Evolutionary conservation across 2,329 filamentous ascomycete genomes (phyloP).

Genomic region (Arthrobotrys megalospora): DNA sequence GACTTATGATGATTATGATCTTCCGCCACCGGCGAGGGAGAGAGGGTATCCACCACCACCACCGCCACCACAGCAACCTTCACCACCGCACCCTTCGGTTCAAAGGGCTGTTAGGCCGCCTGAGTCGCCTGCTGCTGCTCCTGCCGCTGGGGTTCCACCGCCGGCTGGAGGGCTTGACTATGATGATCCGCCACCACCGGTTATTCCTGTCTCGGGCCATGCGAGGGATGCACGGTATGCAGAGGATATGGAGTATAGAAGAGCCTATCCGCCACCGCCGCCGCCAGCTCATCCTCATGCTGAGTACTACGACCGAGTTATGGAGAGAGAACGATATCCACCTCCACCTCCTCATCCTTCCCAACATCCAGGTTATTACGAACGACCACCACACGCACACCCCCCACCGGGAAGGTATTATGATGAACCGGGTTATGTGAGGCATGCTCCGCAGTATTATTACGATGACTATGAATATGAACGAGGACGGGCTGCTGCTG

Average conservation of each 20-base stretch:
- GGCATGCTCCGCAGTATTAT: constrained; percentile 42
- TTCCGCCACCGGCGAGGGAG: constrained; percentile 31
- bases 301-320: constrained; percentile 47
- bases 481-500: constrained; percentile 10
- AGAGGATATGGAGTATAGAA: constrained; percentile 42
- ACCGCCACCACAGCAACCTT: constrained; percentile 1
- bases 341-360: constrained; percentile 36
- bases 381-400: constrained; percentile 31
- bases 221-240: constrained; percentile 37
- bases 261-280: constrained; percentile 23
- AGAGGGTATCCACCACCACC: constrained; percentile 37
- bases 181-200: constrained; percentile 40
- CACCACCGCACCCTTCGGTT: constrained; percentile 14
- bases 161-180: constrained; percentile 54
- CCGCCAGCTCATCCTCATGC: constrained; percentile 19
- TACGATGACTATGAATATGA: constrained; percentile 53
- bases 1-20: constrained; percentile 44
- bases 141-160: constrained; percentile 29
- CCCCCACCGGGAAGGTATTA: constrained; percentile 29
- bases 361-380: constrained; percentile 38
- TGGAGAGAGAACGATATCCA: constrained; percentile 47
- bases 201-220: constrained; percentile 44
- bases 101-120: constrained; percentile 16
- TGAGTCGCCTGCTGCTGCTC: background rate
- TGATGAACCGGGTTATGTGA: constrained; percentile 26